A percentile compares a stretch with the other conserved stretches of the same genome.
phyloP scores from a whole-genome alignment of 2,329 filamentous ascomycete species.

The Cordyceps cicadae region DNA sequence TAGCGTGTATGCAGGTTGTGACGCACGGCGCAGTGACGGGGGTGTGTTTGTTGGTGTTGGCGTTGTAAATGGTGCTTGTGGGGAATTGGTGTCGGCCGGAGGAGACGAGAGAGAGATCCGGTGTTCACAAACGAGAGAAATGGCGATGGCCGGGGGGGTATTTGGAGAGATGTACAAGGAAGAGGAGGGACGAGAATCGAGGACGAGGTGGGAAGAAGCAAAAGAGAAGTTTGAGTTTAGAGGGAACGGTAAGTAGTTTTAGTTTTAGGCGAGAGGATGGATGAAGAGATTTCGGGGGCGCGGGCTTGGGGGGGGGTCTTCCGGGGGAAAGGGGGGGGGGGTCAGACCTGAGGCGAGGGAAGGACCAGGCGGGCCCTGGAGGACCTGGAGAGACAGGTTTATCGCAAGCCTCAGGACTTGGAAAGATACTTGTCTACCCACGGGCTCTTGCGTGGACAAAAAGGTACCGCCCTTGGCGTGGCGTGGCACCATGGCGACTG shows the following conservation, averaged over 20 bases:
- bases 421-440: not conserved
- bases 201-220: not conserved
- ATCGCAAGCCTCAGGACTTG: not conserved
- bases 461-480: not conserved
- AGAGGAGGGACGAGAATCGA: not conserved
- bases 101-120: not conserved
- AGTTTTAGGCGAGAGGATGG: slow-evolving; percentile 1
- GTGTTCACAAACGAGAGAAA: slow-evolving; percentile 1
- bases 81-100: not conserved
- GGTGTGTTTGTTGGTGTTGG: not conserved
- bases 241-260: not conserved
- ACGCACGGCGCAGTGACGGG: slow-evolving; percentile 4
- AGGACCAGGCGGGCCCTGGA: not conserved
- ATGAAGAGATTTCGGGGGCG: slow-evolving; percentile 10
- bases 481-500: not conserved
- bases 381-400: not conserved
- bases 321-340: not conserved
- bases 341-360: not conserved
- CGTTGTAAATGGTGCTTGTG: not conserved
- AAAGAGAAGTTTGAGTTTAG: not conserved
- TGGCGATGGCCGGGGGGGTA: not conserved
- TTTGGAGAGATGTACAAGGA: not conserved
- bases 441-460: no score
- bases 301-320: not conserved
- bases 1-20: slow-evolving; percentile 3